Base-by-base conservation (phyloP, 179 eudicot genomes). In the Corrigiola litoralis region DNA sequence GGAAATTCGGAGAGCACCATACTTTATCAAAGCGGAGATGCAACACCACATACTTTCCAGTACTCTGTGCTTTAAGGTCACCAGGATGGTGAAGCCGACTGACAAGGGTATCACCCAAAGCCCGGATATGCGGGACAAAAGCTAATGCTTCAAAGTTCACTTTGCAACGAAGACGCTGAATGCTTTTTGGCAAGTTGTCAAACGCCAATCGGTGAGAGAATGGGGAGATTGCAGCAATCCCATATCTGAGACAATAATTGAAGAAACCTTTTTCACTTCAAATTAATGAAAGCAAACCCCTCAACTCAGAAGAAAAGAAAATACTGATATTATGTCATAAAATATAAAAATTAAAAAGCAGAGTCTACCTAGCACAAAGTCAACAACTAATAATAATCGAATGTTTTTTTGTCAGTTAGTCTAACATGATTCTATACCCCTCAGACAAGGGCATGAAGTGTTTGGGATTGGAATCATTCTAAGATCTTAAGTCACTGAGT, bases 11-110 rank as follows among this genome's bases (percentile, higher is more conserved):
- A 60, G 57, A 38, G 41, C 63, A 41, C 41, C 79, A 42, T 70
- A 80, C 84, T 56, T 80, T 76, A 54, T 76, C 84, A 77, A 80
- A 80, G 41, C 84, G 84, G 63, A 80, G 84, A 67, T 80, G 84
- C 76, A 80, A 45, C 74, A 80, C 84, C 63, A 59, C 76, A 60
- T 76, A 80, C 55, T 80, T 80, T 60, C 75, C 79, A 29, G 70
- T 45, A 58, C 77, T 69, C 61, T 63, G 84, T 54, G 63, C 66
- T 13, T 58, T 28, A 40, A 63, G 54, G 59, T 53, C 69, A 42
- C 53, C 55, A 60, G 84, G 70, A 47, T 74, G 20, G 8, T 72
- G 81, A 27, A 80, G 66, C 12, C 79, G 78, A 34, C 45, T 63
- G 45, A 77, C 74, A 63, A 80, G 76, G 42, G 73, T 67, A 72